Base-by-base conservation (phyloP, 75 land plant genomes). In the Sequoiadendron giganteum region DNA sequence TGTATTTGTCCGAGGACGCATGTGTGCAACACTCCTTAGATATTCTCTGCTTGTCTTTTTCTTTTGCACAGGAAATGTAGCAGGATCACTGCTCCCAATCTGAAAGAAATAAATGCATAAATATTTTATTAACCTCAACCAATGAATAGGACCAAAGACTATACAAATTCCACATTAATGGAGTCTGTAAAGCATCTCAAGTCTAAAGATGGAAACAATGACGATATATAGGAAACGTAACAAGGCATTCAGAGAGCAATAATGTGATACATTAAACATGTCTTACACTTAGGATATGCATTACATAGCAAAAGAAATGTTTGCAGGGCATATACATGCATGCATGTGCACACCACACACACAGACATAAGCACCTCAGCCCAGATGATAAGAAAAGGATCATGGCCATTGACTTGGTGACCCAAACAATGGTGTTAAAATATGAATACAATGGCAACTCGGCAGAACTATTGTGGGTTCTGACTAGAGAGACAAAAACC, bases 1-100 rank as follows among this genome's bases (percentile, higher is more conserved):
- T 70, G 97, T 97, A 89, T 98, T 98, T 90, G 98, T 98, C 84
- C 99, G 91, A 61, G 99, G 97, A 80, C 99, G 97, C 79, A 98
- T 91, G 88, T 98, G 99, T 36, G 99, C 97, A 68, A 95, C 90
- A 54, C 92, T 93, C 76, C 99, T 92, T 86, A 98, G 90, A 92
- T 92, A 98, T 90, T 98, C 99, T 81, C 92, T 93, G 87, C 88
- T 97, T 47, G 93, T 91, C 86, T 93, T 97, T 91, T 97, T 97
- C 94, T 98, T 98, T 87, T 98, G 99, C 42, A 98, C 93, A 18
- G 99, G 99, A 87, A 91, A 98, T 1, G 99, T 85, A 40, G 92
- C 89, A 86, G 95, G 94, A 90, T 97, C 98, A 88, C 94, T 93
- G 73, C 95, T 91, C 42, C 99, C 99, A 88, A 97, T 87, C 99